Evolutionary conservation across 371 early-diverging fungal genomes (phyloP), one percentile per base, ranked within the genome.

Genomic region (Mucor velutinosus): DNA sequence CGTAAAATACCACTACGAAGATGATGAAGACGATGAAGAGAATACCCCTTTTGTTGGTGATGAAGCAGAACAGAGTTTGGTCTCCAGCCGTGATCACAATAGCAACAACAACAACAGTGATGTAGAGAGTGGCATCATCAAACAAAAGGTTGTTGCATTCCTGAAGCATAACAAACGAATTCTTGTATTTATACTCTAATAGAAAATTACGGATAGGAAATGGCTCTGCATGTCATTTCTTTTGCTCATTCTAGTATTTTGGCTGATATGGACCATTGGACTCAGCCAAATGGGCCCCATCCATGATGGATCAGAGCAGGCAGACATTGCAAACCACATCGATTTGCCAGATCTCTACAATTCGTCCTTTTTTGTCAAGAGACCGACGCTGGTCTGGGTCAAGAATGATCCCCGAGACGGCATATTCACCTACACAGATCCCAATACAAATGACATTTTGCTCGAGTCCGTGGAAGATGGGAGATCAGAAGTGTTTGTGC

Each of bases 261-360:
- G 76, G 76, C 14, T 74, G 11, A 65, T 66, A 57, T 85, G 64
- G 82, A 75, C 76, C n/a, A 64, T 73, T 72, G 79, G 72, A 64
- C 77, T 58, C 11, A 69, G 70, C n/a, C 69, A 69, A 51, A 62
- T 69, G 56, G 64, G 70, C 0, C 62, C 66, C 37, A 64, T 67
- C 62, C 66, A 30, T 3, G 33, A n/a, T 10, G 33, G 21, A n/a
- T 5, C n/a, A 57, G 57, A 39, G 14, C 39, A 61, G 21, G 30
- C 41, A 21, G 25, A 11, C 27, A 37, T 7, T 23, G 25, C 32
- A 17, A 71, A 65, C 6, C 78, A 79, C 21, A 77, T 82, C 33
- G 82, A 81, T 55, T 77, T 88, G 33, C 77, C 83, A 33, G 87
- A 88, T 60, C 69, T 88, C 30, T 86, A 80, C 67, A 88, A 86